Conservation (phyloP, 805 yeast genomes). For the Yamadazyma sp. region DNA sequence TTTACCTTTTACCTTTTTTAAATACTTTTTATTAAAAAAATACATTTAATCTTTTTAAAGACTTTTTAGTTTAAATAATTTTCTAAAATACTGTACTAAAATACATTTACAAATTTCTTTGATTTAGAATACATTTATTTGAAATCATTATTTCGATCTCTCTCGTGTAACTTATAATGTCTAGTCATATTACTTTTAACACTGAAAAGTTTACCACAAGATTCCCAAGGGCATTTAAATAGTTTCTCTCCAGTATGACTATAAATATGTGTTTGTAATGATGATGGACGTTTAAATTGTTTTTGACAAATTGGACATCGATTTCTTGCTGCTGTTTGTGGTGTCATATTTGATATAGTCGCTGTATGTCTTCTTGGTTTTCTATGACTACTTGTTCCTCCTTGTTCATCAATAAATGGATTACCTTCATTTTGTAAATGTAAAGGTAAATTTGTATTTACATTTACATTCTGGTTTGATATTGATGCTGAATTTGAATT, state of each 20-base stretch:
- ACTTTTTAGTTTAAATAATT: no score
- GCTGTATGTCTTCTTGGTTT: slow-evolving; percentile 21
- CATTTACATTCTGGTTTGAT: no score
- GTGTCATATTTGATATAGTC: slow-evolving; percentile 31
- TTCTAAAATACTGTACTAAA: no score
- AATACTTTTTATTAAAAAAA: no score
- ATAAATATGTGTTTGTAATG: slow-evolving; percentile 73
- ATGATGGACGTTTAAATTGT: slow-evolving; percentile 78
- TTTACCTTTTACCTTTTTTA: no score
- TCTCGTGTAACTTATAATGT: slow-evolving; percentile 64
- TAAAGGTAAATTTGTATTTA: no score
- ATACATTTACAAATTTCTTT: no score
- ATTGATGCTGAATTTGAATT: no score
- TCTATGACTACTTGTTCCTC: slow-evolving; percentile 8
- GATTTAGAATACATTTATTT: no score
- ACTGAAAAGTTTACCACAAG: slow-evolving; percentile 67
- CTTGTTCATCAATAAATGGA: background rate
- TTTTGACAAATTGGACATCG: slow-evolving; percentile 62
- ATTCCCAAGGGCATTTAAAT: slow-evolving; percentile 45
- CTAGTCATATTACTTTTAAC: slow-evolving; percentile 81
- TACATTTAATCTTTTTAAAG: no score
- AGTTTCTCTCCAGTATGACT: slow-evolving; percentile 54
- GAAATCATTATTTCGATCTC: no score
- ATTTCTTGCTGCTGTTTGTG: slow-evolving; percentile 44
- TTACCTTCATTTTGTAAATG: no score